Conservation (phyloP, 345 rosid species). For the Brassica juncea region DNA sequence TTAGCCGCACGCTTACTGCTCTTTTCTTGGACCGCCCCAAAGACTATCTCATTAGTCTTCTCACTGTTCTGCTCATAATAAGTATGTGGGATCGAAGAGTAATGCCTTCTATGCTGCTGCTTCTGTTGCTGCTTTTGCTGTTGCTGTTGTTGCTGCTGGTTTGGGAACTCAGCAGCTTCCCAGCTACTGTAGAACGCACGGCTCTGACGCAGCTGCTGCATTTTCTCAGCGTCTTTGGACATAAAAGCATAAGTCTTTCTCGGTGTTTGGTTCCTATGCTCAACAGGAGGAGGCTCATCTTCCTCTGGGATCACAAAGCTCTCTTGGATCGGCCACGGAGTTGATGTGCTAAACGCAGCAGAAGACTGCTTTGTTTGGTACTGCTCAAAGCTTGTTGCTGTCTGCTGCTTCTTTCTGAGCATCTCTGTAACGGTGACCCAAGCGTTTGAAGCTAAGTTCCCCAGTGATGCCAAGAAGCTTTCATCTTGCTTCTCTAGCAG, state of each 20-base stretch:
- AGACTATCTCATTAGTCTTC: conserved; percentile 77
- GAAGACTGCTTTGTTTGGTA: conserved; percentile 40
- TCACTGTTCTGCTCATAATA: conserved; percentile 75
- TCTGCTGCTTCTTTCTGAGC: conserved; percentile 23
- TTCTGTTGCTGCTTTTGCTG: conserved; percentile 52
- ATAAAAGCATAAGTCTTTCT: conserved; percentile 88
- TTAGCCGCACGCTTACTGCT: conserved; percentile 53
- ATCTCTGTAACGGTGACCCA: conserved; percentile 63
- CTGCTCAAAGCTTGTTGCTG: conserved; percentile 52
- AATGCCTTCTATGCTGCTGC: conserved; percentile 64
- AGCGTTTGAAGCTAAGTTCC: conserved; percentile 56
- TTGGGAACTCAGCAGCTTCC: conserved; percentile 62
- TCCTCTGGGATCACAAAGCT: conserved; percentile 75
- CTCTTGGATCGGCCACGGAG: conserved; percentile 86
- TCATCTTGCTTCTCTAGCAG: conserved; percentile 73
- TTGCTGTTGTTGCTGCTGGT: conserved; percentile 54
- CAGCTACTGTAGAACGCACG: conserved; percentile 69
- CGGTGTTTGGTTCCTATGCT: conserved; percentile 80
- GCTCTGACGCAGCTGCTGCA: conserved; percentile 86
- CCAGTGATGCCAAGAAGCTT: conserved; percentile 64
- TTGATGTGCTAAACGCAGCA: conserved; percentile 47
- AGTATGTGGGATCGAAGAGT: conserved; percentile 68
- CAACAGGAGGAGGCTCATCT: conserved; percentile 87
- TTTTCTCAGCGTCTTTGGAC: conserved; percentile 91
- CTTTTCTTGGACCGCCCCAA: conserved; percentile 82